A percentile compares a stretch with the other conserved stretches of the same genome.
Evolutionary conservation across 768 basidiomycete species (phyloP).

Genomic region (Hysterangium stoloniferum): DNA sequence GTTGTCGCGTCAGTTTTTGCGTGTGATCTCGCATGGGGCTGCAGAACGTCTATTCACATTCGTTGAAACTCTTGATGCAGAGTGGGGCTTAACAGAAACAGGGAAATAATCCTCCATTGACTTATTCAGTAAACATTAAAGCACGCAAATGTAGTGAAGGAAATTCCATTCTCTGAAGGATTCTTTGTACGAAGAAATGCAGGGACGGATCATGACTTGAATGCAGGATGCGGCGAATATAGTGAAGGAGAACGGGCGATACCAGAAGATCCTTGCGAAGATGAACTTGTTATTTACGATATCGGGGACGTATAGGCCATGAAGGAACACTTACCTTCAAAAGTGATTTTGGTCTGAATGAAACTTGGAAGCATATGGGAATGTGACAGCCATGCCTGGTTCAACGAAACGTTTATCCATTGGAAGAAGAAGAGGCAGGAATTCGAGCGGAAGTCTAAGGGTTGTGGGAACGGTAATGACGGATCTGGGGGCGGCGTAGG

Average conservation of each 20-base stretch:
- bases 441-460: slow-evolving; percentile 21
- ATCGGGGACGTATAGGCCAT: slow-evolving; percentile 41
- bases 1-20: slow-evolving; percentile 31
- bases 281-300: slow-evolving; percentile 42
- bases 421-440: slow-evolving; percentile 29
- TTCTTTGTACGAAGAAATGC: slow-evolving; percentile 25
- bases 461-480: neutral
- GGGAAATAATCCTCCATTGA: slow-evolving; percentile 37
- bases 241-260: slow-evolving; percentile 7
- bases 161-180: slow-evolving; percentile 38
- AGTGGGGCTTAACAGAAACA: slow-evolving; percentile 40
- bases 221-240: slow-evolving; percentile 15
- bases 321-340: slow-evolving; percentile 32
- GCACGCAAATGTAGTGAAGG: slow-evolving; percentile 36
- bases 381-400: slow-evolving; percentile 31
- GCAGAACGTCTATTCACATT: slow-evolving; percentile 38
- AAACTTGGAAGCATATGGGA: slow-evolving; percentile 32
- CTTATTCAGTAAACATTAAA: slow-evolving; percentile 38
- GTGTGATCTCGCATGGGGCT: slow-evolving; percentile 34
- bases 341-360: slow-evolving; percentile 26
- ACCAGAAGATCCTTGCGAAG: slow-evolving; percentile 26
- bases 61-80: slow-evolving; percentile 36
- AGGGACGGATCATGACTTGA: slow-evolving; percentile 2
- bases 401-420: slow-evolving; percentile 30
- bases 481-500: neutral